Conservation (phyloP, 139 green algal species). For the Chlamydomonas incerta region DNA sequence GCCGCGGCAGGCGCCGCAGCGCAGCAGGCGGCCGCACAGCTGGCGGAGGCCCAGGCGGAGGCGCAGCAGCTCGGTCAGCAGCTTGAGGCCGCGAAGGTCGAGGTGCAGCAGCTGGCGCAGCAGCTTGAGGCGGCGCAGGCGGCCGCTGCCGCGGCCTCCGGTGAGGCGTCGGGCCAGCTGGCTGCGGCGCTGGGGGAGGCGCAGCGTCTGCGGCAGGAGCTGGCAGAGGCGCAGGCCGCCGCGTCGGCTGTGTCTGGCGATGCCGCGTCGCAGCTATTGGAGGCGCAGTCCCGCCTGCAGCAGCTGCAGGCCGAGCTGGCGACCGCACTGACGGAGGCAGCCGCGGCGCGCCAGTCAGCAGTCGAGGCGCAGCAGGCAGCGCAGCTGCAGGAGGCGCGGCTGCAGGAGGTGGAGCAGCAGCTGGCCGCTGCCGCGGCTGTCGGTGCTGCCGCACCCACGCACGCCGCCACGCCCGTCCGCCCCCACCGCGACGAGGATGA, state of each 20-base stretch:
- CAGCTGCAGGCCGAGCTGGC: background rate
- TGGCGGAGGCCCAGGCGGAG: background rate
- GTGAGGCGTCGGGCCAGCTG: background rate
- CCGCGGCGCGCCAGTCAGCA: slow-evolving; percentile 49
- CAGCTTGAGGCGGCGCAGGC: background rate
- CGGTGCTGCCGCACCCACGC: background rate
- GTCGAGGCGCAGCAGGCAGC: background rate
- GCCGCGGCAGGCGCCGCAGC: too few relatives aligned
- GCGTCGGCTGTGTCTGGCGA: background rate
- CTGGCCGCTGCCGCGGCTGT: slow-evolving; percentile 16
- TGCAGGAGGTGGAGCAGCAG: slow-evolving; percentile 67
- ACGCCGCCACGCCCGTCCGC: background rate
- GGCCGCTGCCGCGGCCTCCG: background rate
- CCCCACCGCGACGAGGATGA: background rate
- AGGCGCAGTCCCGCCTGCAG: background rate
- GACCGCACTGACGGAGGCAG: background rate
- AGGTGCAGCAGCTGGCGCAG: background rate
- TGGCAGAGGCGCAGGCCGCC: background rate
- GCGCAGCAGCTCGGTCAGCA: background rate
- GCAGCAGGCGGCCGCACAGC: too few relatives aligned
- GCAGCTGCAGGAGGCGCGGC: slow-evolving; percentile 16
- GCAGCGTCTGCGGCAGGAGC: background rate
- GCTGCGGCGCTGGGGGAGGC: background rate
- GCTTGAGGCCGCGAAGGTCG: background rate
- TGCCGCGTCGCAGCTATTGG: background rate